Evolutionary conservation across 768 basidiomycete species (phyloP), one percentile per base, ranked within the genome.

Genomic region (Cyclocybe cylindracea): DNA sequence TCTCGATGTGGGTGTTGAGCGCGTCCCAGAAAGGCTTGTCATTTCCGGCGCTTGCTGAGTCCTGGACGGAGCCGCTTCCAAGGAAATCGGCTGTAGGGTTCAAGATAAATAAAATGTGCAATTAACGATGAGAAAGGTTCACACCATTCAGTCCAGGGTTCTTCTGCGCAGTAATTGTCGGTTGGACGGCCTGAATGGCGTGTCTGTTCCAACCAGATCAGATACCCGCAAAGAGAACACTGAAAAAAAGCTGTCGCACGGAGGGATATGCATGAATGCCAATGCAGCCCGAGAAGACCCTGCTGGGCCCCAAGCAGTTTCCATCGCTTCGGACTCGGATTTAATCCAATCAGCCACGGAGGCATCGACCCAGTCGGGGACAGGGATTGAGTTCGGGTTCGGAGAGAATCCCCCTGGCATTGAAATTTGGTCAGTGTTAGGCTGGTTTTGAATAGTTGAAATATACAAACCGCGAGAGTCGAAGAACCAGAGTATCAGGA

Each of bases 201-300:
- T 72, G 71, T 3, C 75, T 77, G 13, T 32, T 11, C 4, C n/a
- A 16, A 37, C 31, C 7, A 43, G 34, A 48, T 56, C 14, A 46
- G 19, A 33, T 36, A 7, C 33, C 13, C 8, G 7, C 34, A 13
- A 14, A 8, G 36, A 7, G 37, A 24, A 11, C 5, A 16, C 33
- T 8, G 31, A 51, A 48, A 16, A 10, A 40, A 31, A 18, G 39
- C 2, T 24, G 11, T 11, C 83, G 32, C 59, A 86, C 84, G 86
- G 85, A 24, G 87, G 87, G 47, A 89, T 89, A 61, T 90, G 87
- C 33, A 89, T 85, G 59, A 89, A 90, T 0, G 81, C 87, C 5
- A 90, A 59, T 2, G 85, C 80, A 38, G 78, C 82, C 40, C 86
- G 68, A 1, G 61, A 24, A 0, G 24, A 66, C 13, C 77, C 73